These are phyloP conservation scores for Kuraishia capsulata DNA, from an alignment of 805 yeast genomes.

Conservation along the genomic window DNA sequence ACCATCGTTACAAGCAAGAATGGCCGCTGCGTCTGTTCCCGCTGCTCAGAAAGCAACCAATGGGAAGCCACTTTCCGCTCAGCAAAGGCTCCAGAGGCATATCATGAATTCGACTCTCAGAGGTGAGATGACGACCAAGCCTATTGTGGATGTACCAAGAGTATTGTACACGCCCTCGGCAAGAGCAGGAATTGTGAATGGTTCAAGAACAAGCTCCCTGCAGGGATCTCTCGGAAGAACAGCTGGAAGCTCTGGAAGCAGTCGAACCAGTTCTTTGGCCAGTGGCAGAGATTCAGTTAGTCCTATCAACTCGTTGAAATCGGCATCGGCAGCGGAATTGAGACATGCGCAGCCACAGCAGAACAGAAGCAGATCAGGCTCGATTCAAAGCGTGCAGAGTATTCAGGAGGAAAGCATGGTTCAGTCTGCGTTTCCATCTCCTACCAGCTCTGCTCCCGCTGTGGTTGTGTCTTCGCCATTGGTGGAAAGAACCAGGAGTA, in stretches of 20 bases:
- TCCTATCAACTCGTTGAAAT: conserved; percentile 20
- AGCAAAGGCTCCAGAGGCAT: conserved; percentile 25
- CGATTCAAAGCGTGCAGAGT: conserved; percentile 13
- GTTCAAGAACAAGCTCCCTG: conserved; percentile 2
- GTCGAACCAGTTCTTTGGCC: conserved; percentile 14
- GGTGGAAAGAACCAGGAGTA: conserved; percentile 14
- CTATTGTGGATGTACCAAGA: conserved; percentile 15
- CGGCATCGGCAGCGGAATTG: conserved; percentile 11
- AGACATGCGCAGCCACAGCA: conserved; percentile 9
- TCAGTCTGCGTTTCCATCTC: conserved; percentile 4
- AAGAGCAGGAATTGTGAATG: too few species aligned
- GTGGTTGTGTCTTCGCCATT: conserved; percentile 6
- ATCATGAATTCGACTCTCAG: conserved; percentile 19
- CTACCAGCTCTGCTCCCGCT: not conserved
- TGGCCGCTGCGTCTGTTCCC: conserved; percentile 15
- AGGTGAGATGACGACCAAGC: conserved; percentile 20
- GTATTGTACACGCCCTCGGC: conserved; percentile 8
- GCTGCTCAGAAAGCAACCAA: conserved; percentile 5
- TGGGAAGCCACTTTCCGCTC: conserved; percentile 18
- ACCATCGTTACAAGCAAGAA: not conserved
- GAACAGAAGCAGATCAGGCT: conserved; percentile 18
- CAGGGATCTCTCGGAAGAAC: not conserved
- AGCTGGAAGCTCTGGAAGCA: conserved; percentile 4
- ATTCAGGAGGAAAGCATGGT: conserved; percentile 1
- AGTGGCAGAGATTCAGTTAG: conserved; percentile 15